These are phyloP conservation scores for Microcyclospora pomicola DNA, from an alignment of 2,329 filamentous ascomycete genomes.

Conservation along the genomic window DNA sequence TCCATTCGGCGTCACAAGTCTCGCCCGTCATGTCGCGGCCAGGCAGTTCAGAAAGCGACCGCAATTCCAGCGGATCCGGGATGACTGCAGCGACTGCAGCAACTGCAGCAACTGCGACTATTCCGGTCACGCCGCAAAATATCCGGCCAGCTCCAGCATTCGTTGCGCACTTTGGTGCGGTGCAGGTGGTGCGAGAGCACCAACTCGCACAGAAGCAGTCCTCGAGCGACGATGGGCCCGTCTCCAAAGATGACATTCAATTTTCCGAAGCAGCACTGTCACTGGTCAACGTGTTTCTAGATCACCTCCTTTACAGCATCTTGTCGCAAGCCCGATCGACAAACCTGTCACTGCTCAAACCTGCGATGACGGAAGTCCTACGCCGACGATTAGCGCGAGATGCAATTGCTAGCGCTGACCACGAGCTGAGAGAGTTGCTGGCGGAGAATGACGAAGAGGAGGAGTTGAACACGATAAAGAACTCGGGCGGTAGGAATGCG, in stretches of 20 bases:
- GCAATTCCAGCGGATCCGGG: background rate
- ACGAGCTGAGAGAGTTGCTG: constrained; percentile 77
- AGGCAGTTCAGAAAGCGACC: background rate
- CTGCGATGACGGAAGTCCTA: constrained; percentile 72
- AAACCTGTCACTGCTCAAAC: constrained; percentile 57
- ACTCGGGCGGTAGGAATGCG: constrained; percentile 23
- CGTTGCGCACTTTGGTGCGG: constrained; percentile 75
- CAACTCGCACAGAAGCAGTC: constrained; percentile 60
- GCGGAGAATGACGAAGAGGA: constrained; percentile 65
- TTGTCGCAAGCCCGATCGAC: constrained; percentile 70
- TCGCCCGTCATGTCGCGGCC: too few species aligned
- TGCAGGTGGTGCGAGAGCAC: constrained; percentile 81
- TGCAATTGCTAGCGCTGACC: constrained; percentile 68
- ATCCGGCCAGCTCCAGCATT: constrained; percentile 70
- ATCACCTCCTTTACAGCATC: constrained; percentile 84
- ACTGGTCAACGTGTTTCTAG: constrained; percentile 81
- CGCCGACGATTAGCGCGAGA: constrained; percentile 81
- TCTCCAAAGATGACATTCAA: constrained; percentile 45
- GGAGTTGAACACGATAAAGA: constrained; percentile 26
- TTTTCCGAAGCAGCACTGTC: constrained; percentile 61
- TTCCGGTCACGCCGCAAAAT: constrained; percentile 11
- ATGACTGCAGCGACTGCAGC: background rate
- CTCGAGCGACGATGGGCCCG: constrained; percentile 35
- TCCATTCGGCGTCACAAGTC: too few species aligned
- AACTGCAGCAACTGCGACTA: background rate